Evolutionary conservation across 225 moss, liverwort and hornwort species (phyloP).

Genomic region (Marchantia paleacea): DNA sequence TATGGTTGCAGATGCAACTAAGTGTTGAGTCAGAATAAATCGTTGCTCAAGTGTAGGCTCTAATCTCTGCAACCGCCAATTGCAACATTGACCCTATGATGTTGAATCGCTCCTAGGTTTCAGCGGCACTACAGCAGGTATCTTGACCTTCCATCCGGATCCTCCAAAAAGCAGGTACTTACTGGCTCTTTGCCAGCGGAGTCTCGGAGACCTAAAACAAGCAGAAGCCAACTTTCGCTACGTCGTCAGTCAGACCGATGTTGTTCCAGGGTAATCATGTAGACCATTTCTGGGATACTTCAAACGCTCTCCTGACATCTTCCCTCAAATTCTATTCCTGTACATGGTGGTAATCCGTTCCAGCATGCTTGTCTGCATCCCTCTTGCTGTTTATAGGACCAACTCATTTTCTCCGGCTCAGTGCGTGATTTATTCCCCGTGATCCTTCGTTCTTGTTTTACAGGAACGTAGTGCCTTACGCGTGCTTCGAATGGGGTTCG

Average conservation of each 20-base stretch:
- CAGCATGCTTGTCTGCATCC: background rate
- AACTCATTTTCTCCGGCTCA: background rate
- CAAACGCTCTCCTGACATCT: background rate
- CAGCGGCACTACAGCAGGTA: background rate
- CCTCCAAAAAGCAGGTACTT: conserved; percentile 48
- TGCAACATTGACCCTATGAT: too few species aligned
- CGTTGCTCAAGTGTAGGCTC: too few species aligned
- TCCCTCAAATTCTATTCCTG: background rate
- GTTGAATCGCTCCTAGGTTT: too few species aligned
- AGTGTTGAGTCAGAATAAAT: too few species aligned
- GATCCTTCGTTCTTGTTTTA: background rate
- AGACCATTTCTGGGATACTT: background rate
- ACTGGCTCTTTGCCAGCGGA: conserved; percentile 73
- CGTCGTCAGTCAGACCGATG: conserved; percentile 58
- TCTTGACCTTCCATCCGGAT: background rate
- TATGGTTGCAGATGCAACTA: too few species aligned
- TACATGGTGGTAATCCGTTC: background rate
- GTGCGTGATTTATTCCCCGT: background rate
- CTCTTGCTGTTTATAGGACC: background rate
- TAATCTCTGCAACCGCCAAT: too few species aligned
- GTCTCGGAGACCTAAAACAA: conserved; percentile 59
- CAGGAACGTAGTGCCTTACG: conserved; percentile 76
- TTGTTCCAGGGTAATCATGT: conserved; percentile 43
- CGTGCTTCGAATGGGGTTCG: conserved; percentile 86
- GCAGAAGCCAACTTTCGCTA: conserved; percentile 75